phyloP scores from a whole-genome alignment of 331 rosid genomes.

The Quercus lobata region DNA sequence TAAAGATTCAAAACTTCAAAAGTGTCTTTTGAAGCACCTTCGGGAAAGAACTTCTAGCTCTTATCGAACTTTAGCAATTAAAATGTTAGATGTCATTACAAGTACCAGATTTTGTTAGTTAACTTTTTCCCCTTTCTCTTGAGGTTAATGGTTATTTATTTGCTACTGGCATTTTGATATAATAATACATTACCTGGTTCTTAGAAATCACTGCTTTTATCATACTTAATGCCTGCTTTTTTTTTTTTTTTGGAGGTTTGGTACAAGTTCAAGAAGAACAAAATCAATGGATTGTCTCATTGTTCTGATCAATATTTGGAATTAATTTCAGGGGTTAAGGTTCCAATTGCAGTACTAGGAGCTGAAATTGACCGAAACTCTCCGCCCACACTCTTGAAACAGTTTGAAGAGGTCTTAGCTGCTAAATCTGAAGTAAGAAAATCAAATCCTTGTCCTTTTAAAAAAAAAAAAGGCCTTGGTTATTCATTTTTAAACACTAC shows the following conservation, averaged over 20 bases:
- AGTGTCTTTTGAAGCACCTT: background rate
- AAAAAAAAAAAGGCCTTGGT: too few species aligned
- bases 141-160: background rate
- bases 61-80: background rate
- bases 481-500: too few species aligned
- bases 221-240: too few species aligned
- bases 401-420: slow-evolving; percentile 44
- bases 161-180: background rate
- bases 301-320: slow-evolving; percentile 8
- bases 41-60: background rate
- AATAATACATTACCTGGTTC: background rate
- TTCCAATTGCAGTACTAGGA: slow-evolving; percentile 65
- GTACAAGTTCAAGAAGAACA: background rate
- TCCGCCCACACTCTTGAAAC: slow-evolving; percentile 53
- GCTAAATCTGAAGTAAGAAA: slow-evolving; percentile 24
- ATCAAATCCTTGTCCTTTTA: too few species aligned
- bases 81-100: background rate
- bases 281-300: background rate
- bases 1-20: background rate
- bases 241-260: background rate
- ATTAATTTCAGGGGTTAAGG: slow-evolving; percentile 41
- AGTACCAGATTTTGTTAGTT: background rate
- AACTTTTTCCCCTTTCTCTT: background rate
- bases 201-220: background rate
- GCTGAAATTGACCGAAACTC: slow-evolving; percentile 45